Base-by-base conservation (phyloP, 768 basidiomycete genomes). In the Rhodosporidiobolus odoratus region DNA sequence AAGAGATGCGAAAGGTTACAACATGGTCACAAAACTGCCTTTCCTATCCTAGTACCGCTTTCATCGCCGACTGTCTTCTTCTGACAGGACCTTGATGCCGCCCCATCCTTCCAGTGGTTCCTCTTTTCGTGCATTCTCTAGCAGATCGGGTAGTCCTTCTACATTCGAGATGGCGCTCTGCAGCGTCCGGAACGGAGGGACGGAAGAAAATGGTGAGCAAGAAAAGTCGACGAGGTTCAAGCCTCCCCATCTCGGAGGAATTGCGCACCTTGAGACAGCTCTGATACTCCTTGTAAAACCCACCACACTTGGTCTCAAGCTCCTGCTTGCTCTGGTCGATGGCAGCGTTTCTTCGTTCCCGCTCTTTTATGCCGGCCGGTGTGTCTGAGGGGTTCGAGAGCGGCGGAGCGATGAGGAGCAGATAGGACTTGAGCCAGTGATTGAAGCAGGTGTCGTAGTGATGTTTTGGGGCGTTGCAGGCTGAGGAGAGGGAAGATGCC, bases 381-480 rank as follows among this genome's bases (percentile, higher is more conserved):
- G 80, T 78, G 58, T 78, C 68, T 25, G 76, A 66, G 38, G 77
- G 77, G 35, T 80, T 76, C 25, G 88, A 82, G 16, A 86, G 66
- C 23, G 73, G 65, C 40, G 75, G 69, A 43, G 77, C 77, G 30
- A 81, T 77, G 15, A 92, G 92, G 77, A 92, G 89, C 32, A 97
- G 86, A 79, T 97, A 99, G 17, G 91, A 92, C 79, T 96, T 93
- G 75, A 99, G 93, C 95, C 94, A 97, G 13, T 89, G 86, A 77
- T 96, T 96, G 82, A 98, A 98, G 83, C 94, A 98, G 0, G 89
- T 83, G 80, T 98, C 94, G 78, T 96, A 98, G 65, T 86, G 81
- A 62, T 86, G 86, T 80, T 98, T 97, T 67, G 95, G 84, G 0
- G 90, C 88, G 9, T 94, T 96, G 81, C 95, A 98, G 82, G 87